These are phyloP conservation scores for Ustilago trichophora DNA, from an alignment of 1,284 basidiomycete genomes.

Conservation along the genomic window DNA sequence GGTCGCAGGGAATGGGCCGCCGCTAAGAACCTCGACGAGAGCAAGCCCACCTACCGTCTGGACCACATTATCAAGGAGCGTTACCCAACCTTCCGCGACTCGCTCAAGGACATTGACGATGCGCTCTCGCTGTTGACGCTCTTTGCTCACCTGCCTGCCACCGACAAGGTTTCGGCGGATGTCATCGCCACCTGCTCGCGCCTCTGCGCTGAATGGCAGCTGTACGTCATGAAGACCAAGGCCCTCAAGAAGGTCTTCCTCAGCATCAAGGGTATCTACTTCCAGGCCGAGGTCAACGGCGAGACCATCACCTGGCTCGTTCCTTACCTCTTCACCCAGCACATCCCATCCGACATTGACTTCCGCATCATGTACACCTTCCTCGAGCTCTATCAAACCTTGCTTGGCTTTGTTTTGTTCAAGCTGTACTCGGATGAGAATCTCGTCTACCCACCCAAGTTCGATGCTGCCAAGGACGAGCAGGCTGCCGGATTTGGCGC, in stretches of 20 bases:
- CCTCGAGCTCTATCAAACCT: slow-evolving; percentile 95
- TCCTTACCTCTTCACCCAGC: slow-evolving; percentile 97
- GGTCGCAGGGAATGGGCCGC: slow-evolving; percentile 93
- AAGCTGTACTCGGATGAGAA: slow-evolving; percentile 95
- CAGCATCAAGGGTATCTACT: slow-evolving; percentile 98
- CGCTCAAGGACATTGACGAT: slow-evolving; percentile 95
- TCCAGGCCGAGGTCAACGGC: slow-evolving; percentile 93
- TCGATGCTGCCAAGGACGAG: slow-evolving; percentile 86
- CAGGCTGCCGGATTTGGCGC: slow-evolving; percentile 84
- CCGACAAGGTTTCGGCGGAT: slow-evolving; percentile 78
- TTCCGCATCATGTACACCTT: slow-evolving; percentile 98
- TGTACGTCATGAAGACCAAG: slow-evolving; percentile 90
- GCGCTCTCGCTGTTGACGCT: slow-evolving; percentile 93
- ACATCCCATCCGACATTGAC: slow-evolving; percentile 91
- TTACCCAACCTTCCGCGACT: slow-evolving; percentile 96
- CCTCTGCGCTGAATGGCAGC: slow-evolving; percentile 74
- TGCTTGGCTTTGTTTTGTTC: slow-evolving; percentile 95
- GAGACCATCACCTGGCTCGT: slow-evolving; percentile 96
- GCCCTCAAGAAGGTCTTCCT: slow-evolving; percentile 91
- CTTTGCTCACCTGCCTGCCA: slow-evolving; percentile 74
- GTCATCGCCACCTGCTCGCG: slow-evolving; percentile 90
- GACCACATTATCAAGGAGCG: slow-evolving; percentile 99
- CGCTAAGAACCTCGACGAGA: slow-evolving; percentile 92
- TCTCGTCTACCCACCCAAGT: slow-evolving; percentile 90
- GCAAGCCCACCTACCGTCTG: slow-evolving; percentile 73